Conservation (phyloP, 805 yeast genomes). For the Pichia nakasei region DNA sequence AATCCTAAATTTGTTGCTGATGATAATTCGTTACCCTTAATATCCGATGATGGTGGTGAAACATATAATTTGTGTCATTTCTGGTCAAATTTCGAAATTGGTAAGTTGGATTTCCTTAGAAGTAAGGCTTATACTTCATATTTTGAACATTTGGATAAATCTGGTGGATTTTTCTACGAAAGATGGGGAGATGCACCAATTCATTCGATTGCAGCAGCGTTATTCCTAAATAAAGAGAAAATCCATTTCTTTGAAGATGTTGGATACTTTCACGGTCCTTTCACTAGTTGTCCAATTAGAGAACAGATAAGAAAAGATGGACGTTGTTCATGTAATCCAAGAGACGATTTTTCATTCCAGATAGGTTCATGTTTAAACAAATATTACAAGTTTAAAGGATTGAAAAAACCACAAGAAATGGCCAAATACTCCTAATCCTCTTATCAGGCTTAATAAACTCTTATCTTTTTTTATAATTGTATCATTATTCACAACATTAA, state of each 20-base stretch:
- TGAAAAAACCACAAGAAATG: slow-evolving; percentile 67
- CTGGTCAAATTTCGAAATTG: slow-evolving; percentile 88
- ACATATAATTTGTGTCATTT: slow-evolving; percentile 76
- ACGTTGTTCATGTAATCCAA: slow-evolving; percentile 65
- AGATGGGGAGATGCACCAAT: slow-evolving; percentile 94
- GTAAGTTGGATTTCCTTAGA: slow-evolving; percentile 64
- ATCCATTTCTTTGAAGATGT: slow-evolving; percentile 76
- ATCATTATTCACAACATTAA: too few species aligned
- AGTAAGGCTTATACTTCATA: slow-evolving; percentile 56
- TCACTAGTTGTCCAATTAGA: slow-evolving; percentile 68
- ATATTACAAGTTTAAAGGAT: slow-evolving; percentile 45
- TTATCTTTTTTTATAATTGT: too few species aligned
- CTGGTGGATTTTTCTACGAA: slow-evolving; percentile 85
- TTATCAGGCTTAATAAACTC: too few species aligned
- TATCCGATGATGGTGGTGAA: slow-evolving; percentile 57
- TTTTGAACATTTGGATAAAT: slow-evolving; percentile 63
- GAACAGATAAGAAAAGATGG: slow-evolving; percentile 43
- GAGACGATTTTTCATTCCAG: slow-evolving; percentile 69
- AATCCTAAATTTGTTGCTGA: slow-evolving; percentile 53
- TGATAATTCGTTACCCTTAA: slow-evolving; percentile 57
- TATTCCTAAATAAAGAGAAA: slow-evolving; percentile 59
- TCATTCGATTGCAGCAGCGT: slow-evolving; percentile 76
- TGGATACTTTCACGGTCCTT: slow-evolving; percentile 78
- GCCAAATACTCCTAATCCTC: slow-evolving; percentile 45
- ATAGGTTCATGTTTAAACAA: slow-evolving; percentile 64